phyloP scores from a whole-genome alignment of 148 eudicot genomes.

The Mesembryanthemum crystallinum region DNA sequence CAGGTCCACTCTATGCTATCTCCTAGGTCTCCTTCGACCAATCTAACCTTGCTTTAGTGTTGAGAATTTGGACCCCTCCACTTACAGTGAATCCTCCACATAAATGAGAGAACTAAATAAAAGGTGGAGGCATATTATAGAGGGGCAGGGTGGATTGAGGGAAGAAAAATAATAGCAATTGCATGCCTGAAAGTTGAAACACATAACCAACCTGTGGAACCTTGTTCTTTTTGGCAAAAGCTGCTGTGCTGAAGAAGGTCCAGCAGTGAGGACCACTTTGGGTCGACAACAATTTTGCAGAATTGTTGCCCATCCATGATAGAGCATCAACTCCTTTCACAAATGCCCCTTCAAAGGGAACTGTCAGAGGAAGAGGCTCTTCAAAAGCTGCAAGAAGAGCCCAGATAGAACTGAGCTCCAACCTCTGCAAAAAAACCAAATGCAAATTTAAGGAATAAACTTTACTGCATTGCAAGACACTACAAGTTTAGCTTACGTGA shows the following conservation, averaged over 20 bases:
- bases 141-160: not conserved
- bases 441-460: slow-evolving; percentile 1
- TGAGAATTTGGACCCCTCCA: not conserved
- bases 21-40: not conserved
- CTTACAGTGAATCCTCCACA: not conserved
- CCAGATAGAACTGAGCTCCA: slow-evolving; percentile 90
- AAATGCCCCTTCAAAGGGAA: slow-evolving; percentile 91
- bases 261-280: slow-evolving; percentile 71
- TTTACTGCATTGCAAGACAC: too few relatives aligned
- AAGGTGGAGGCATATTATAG: not conserved
- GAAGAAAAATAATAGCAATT: not conserved
- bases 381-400: slow-evolving; percentile 97
- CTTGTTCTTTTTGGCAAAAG: slow-evolving; percentile 77
- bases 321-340: slow-evolving; percentile 80
- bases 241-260: slow-evolving; percentile 89
- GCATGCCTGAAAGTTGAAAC: slow-evolving; percentile 2
- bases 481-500: not conserved
- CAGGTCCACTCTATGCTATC: not conserved
- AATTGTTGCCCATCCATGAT: slow-evolving; percentile 95
- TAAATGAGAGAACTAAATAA: not conserved
- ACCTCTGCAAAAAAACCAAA: slow-evolving; percentile 45
- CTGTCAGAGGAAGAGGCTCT: slow-evolving; percentile 72
- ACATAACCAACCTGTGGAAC: slow-evolving; percentile 81
- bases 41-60: not conserved
- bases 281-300: slow-evolving; percentile 48